Base-by-base conservation (phyloP, 192 early-diverging fungal species). In the Umbelopsis vinacea region DNA sequence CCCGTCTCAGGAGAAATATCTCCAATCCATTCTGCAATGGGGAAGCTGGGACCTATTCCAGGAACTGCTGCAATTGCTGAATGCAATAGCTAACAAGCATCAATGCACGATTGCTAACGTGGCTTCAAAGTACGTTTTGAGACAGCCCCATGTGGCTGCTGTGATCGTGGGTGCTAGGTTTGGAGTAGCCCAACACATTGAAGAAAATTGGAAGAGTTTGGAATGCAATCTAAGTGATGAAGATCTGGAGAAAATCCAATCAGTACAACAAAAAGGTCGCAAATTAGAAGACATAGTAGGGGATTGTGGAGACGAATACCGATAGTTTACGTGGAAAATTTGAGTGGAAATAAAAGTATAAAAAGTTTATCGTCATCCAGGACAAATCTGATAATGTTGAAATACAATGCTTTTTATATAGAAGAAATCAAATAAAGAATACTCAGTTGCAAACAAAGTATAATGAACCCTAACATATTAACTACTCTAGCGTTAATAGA, bases 181-280 rank as follows among this genome's bases (percentile, higher is more conserved):
- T 24, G 67, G 67, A 6, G 67, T 68, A 8, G 14, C 37, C 8
- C 46, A 46, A 33, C 67, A 68, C 46, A 48, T 68, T 26, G 67
- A 68, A 46, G 67, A 68, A 24, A 68, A 68, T 19, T 68, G 67
- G 67, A 68, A 45, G 26, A 68, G 67, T 26, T 24, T 68, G 43
- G 67, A 68, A 4, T 23, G n/a, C 10, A 48, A 47, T 38, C 12
- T 68, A 23, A 46, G 40, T 23, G 45, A 46, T 24, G 67, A 68
- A 15, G 67, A 68, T 15, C 22, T 68, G 67, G 45, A 68, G 10
- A 68, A 48, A 6, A 68, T 68, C 9, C 21, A 68, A 24, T 45
- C 40, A 14, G 45, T 68, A 2, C 67, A 68, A 21, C 45, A 23
- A 24, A 68, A 47, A 48, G 67, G 67, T 15, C 37, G 40, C 14